Evolutionary conservation across 202 grass and related monocot species (phyloP).

Genomic region (Zoysia matrella): DNA sequence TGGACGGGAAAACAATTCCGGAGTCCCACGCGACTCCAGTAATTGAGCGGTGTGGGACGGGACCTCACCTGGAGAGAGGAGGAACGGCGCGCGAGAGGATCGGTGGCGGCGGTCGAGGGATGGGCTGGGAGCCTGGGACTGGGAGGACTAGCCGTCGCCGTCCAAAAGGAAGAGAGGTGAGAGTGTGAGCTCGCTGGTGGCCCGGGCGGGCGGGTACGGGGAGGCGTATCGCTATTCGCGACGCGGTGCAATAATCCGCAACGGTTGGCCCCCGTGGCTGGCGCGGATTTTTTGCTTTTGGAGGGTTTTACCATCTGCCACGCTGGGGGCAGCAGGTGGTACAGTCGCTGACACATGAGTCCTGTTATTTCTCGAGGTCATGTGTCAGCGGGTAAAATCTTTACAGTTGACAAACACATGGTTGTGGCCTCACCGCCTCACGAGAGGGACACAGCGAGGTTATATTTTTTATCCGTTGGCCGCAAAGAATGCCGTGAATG

Average conservation of each 20-base stretch:
- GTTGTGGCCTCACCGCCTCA: not conserved
- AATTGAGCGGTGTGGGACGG: not conserved
- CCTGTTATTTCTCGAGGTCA: rapidly evolving
- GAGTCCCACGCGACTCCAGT: not conserved
- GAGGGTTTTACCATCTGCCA: not conserved
- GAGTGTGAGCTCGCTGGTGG: not conserved
- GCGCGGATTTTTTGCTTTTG: not conserved
- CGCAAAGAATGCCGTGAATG: no score
- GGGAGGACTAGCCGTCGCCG: constrained; percentile 17
- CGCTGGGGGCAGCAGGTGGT: not conserved
- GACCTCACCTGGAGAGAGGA: not conserved
- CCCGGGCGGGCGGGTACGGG: not conserved
- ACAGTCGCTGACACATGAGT: rapidly evolving
- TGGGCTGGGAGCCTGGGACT: no score
- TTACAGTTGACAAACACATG: not conserved
- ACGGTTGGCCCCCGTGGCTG: constrained; percentile 57
- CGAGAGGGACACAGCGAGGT: not conserved
- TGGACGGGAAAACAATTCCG: not conserved
- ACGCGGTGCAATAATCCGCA: constrained; percentile 21
- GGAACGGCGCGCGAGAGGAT: not conserved
- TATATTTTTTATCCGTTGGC: not conserved
- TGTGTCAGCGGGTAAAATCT: not conserved
- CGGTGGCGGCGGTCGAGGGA: not conserved
- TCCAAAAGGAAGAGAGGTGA: not conserved
- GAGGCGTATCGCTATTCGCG: constrained; percentile 28